These are phyloP conservation scores for Salix purpurea DNA, from an alignment of 345 rosid species.

Conservation along the genomic window DNA sequence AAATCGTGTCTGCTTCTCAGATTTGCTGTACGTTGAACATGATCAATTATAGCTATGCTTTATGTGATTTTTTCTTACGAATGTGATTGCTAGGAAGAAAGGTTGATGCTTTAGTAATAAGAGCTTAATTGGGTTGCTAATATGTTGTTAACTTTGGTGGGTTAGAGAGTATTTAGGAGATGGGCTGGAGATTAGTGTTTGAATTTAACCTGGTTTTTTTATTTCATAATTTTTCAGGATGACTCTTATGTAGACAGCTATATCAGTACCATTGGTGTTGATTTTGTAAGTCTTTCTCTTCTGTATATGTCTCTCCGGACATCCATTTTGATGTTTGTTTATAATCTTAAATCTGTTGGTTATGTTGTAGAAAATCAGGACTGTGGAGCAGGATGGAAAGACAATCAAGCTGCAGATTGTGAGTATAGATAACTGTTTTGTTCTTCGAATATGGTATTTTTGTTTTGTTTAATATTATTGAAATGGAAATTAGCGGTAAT, in stretches of 20 bases:
- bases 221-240: constrained; percentile 36
- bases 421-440: constrained; percentile 13
- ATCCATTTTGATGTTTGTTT: neutral
- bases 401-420: constrained; percentile 73
- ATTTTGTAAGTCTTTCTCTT: constrained; percentile 40
- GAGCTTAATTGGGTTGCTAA: neutral
- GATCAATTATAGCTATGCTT: neutral
- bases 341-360: neutral
- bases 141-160: neutral
- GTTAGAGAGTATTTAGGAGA: neutral
- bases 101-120: neutral
- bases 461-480: neutral
- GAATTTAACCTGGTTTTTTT: neutral
- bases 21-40: constrained; percentile 51
- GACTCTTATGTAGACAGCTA: constrained; percentile 70
- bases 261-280: constrained; percentile 78
- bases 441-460: neutral
- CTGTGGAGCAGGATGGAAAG: constrained; percentile 90
- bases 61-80: neutral
- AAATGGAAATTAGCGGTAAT: neutral
- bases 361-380: constrained; percentile 73
- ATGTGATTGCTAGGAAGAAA: neutral
- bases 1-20: constrained; percentile 77
- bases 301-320: neutral
- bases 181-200: neutral